Base-by-base conservation (phyloP, 2,329 filamentous ascomycete genomes). In the Cladorrhinum sp. region DNA sequence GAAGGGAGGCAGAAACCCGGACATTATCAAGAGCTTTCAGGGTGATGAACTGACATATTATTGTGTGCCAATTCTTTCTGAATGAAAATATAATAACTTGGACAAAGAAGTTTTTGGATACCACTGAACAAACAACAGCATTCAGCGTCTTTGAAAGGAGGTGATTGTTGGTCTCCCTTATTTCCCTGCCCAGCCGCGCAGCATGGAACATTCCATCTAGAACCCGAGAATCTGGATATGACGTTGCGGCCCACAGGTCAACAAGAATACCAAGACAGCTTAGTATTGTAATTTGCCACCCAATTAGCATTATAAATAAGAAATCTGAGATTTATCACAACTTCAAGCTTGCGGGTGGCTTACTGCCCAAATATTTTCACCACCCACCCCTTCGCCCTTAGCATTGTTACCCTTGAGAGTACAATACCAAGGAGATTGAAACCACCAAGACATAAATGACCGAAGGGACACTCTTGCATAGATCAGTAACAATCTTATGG, bases 341-440 rank as follows among this genome's bases (percentile, higher is more conserved):
- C 29, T 6, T 13, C 29, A 7, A 32, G 16, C 10, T 4, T 8
- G 36, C 16, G 36, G 36, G 52, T 3, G 38, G 38, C 55, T 49
- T 38, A 12, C n/a, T 49, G 32, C 12, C n/a, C n/a, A n/a, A n/a
- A n/a, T n/a, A n/a, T n/a, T n/a, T n/a, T n/a, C n/a, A n/a, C n/a
- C n/a, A n/a, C n/a, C n/a, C n/a, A n/a, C n/a, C n/a, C n/a, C 27
- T 23, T 18, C 9, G 38, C 24, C 25, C 18, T 55, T 59, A 25
- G 51, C 18, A 54, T 59, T 59, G 51, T 59, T 16, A 23, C 38
- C 25, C 50, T 50, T 50, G 32, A 38, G 50, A 9, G 22, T 55
- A 54, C 57, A 59, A 54, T 52, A 23, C 16, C 25, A 55, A 45
- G 29, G 52, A 23, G 29, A 41, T 41, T 13, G 51, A 36, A 36